Conservation (phyloP, 495 filamentous ascomycete genomes). For the Xylaria grammica region DNA sequence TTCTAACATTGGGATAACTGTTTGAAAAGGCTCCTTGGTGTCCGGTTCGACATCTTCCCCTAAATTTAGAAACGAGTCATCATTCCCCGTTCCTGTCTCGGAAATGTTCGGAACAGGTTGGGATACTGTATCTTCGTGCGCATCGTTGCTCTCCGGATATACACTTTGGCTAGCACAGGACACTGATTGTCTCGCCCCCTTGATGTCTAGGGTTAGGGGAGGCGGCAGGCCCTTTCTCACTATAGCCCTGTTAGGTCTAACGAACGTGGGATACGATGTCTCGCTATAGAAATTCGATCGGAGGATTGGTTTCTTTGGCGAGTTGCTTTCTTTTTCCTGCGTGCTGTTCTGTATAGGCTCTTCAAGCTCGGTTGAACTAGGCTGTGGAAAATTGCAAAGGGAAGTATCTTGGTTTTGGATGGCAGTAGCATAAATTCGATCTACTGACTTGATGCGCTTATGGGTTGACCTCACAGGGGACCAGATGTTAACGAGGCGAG, state of each 20-base stretch:
- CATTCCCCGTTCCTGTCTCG: not conserved
- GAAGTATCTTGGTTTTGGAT: conserved; percentile 34
- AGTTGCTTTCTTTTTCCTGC: conserved; percentile 1
- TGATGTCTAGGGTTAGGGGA: conserved; percentile 24
- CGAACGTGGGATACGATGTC: conserved; percentile 28
- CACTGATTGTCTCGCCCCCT: conserved; percentile 14
- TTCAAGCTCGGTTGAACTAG: not conserved
- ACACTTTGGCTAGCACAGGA: conserved; percentile 26
- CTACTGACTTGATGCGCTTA: conserved; percentile 30
- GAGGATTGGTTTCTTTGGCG: not conserved
- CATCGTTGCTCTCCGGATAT: conserved; percentile 23
- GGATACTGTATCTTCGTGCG: conserved; percentile 22
- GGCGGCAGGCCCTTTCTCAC: conserved; percentile 26
- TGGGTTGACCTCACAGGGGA: conserved; percentile 15
- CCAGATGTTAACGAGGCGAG: conserved; percentile 31
- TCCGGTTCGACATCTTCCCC: conserved; percentile 20
- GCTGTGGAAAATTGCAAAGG: conserved; percentile 22
- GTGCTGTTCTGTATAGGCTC: not conserved
- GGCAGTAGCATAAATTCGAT: conserved; percentile 32
- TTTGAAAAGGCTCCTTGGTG: conserved; percentile 27
- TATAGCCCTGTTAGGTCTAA: conserved; percentile 26
- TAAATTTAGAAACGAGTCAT: conserved; percentile 7
- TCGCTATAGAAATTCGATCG: conserved; percentile 27
- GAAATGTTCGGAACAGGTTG: not conserved
- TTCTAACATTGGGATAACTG: conserved; percentile 48